phyloP scores from a whole-genome alignment of 2,329 filamentous ascomycete genomes.

The Aspergillus uvarum region DNA sequence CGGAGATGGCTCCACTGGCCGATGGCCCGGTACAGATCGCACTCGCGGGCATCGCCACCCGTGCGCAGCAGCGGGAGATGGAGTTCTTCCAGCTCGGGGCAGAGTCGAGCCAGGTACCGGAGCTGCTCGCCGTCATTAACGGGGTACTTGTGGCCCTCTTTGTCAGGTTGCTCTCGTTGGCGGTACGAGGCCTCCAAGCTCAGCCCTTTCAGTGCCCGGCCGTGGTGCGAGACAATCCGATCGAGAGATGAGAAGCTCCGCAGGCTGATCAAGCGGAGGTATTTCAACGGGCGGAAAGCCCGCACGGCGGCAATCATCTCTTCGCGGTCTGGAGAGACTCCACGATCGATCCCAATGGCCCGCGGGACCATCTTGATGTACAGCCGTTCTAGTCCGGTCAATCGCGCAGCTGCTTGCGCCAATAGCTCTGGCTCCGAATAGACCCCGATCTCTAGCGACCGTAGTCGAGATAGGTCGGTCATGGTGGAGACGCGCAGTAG shows the following conservation, averaged over 20 bases:
- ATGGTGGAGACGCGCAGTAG: background rate
- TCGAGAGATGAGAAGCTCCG: background rate
- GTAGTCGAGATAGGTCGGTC: background rate
- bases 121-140: background rate
- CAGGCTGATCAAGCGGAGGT: constrained; percentile 1
- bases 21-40: constrained; percentile 1
- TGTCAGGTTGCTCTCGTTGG: background rate
- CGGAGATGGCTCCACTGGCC: background rate
- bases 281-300: background rate
- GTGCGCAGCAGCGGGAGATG: constrained; percentile 6
- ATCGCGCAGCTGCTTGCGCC: background rate
- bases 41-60: background rate
- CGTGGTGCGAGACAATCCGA: constrained; percentile 4
- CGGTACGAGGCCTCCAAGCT: background rate
- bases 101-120: background rate
- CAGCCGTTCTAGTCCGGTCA: background rate
- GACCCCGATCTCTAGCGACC: background rate
- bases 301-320: constrained; percentile 1
- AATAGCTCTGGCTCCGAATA: background rate
- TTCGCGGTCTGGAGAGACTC: background rate
- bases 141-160: background rate
- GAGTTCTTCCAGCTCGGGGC: constrained; percentile 6
- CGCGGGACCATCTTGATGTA: background rate
- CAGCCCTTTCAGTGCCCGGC: background rate
- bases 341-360: background rate